phyloP scores from a whole-genome alignment of 176 grass and related monocot species.

The Cenchrus americanus region DNA sequence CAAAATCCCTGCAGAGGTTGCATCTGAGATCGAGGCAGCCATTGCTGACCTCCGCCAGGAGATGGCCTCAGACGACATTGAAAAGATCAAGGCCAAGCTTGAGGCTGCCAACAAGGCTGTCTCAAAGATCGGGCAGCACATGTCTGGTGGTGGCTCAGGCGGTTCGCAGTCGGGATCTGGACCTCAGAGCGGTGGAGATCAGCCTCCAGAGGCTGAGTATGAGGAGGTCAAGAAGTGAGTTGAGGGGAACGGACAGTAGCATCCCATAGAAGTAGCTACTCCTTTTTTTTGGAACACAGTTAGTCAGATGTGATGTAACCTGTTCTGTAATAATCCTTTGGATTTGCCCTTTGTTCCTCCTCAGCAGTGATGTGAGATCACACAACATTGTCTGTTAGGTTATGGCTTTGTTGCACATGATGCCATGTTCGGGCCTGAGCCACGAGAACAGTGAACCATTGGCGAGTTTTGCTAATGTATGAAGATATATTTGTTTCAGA shows the following conservation, averaged over 20 bases:
- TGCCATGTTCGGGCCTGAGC: background rate
- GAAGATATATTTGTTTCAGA: background rate
- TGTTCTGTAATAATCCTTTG: conserved; percentile 55
- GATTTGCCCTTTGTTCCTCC: background rate
- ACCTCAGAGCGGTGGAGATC: conserved; percentile 44
- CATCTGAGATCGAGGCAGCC: conserved; percentile 68
- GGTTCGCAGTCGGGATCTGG: conserved; percentile 47
- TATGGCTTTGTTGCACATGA: background rate
- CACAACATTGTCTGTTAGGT: background rate
- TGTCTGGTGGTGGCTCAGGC: conserved; percentile 57
- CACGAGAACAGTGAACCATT: background rate
- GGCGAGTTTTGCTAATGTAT: background rate
- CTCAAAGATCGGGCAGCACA: conserved; percentile 77
- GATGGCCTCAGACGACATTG: conserved; percentile 58
- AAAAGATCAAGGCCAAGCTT: conserved; percentile 70
- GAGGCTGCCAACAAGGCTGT: conserved; percentile 77
- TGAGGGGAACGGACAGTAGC: background rate
- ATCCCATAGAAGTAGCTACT: conserved; percentile 25
- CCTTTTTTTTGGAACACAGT: conserved; percentile 1
- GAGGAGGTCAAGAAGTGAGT: conserved; percentile 50
- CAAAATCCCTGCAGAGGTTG: conserved; percentile 69
- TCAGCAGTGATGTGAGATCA: background rate
- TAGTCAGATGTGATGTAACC: conserved; percentile 41
- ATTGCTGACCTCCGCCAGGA: conserved; percentile 65
- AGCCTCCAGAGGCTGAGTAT: conserved; percentile 70